Evolutionary conservation across 2,329 filamentous ascomycete genomes (phyloP).

Genomic region (Blastomyces silverae): DNA sequence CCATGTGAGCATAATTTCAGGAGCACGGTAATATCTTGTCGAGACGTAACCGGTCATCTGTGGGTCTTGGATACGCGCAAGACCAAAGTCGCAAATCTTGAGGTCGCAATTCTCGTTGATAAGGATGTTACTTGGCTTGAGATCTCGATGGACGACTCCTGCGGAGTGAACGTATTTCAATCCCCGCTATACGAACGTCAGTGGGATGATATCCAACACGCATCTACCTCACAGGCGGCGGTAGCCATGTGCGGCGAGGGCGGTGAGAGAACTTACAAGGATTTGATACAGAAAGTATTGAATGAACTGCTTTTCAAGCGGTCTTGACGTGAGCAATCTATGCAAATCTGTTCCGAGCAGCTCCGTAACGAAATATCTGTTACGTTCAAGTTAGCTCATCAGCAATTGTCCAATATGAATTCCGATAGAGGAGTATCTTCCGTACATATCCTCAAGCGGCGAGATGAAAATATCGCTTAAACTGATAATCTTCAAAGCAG

Average conservation of each 20-base stretch:
- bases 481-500: constrained; percentile 68
- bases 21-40: constrained; percentile 95
- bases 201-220: constrained; percentile 4
- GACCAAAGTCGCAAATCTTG: constrained; percentile 98
- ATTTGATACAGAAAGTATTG: constrained; percentile 99
- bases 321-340: constrained; percentile 85
- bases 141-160: constrained; percentile 91
- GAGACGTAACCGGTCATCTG: constrained; percentile 99
- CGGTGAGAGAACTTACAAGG: constrained; percentile 57
- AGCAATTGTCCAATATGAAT: constrained; percentile 1
- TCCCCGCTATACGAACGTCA: constrained; percentile 59
- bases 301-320: constrained; percentile 98
- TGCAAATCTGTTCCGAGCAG: constrained; percentile 94
- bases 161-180: constrained; percentile 99
- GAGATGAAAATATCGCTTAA: constrained; percentile 99
- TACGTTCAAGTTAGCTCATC: constrained; percentile 35
- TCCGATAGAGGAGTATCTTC: neutral
- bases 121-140: constrained; percentile 98
- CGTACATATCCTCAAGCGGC: constrained; percentile 94
- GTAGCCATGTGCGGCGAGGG: neutral
- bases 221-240: neutral
- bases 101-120: constrained; percentile 99
- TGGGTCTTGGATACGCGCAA: constrained; percentile 95
- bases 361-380: constrained; percentile 95
- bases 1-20: constrained; percentile 99